Base-by-base conservation (phyloP, 1,284 basidiomycete species). In the Sanghuangporus sanghuang region DNA sequence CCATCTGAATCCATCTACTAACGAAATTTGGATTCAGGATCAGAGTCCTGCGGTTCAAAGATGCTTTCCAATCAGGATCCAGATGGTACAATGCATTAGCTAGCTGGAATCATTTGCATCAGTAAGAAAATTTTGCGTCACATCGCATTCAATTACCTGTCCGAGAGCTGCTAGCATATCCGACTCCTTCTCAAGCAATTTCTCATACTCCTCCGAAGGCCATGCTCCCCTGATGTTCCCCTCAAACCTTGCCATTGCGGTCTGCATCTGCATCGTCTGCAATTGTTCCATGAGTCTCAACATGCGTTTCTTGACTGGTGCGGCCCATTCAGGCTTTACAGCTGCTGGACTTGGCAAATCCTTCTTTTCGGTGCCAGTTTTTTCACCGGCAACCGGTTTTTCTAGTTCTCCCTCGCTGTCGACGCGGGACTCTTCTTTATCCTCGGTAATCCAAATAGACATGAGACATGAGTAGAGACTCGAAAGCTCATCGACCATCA, bases 21-120 rank as follows among this genome's bases (percentile, higher is more conserved):
- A 79, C 79, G 64, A 79, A 78, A 69, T 81, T 77, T 0, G 81
- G 81, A 67, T 83, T 81, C 40, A 82, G 72, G 54, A 79, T 75
- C 57, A 75, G 73, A 0, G 81, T 82, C 55, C 74, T 73, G 52
- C 78, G 76, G 11, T 81, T 68, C 59, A 79, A 74, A 16, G 70
- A 67, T 11, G 73, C 67, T 39, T 79, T 69, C 72, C 77, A 76
- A 23, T 71, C 69, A 2, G 74, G 72, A 53, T 79, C 76, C 35
- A 82, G 68, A 57, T 79, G 75, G 2, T 69, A 67, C 7, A 84
- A 70, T 0, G 81, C 74, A 18, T 74, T 72, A 4, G 73, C 78
- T 16, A 83, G 73, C 80, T 82, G 61, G 39, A 40, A 46, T 16
- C 7, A 46, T 7, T 38, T 14, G 60, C 27, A 38, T 21, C 21